Evolutionary conservation across 495 filamentous ascomycete species (phyloP).

Genomic region (Cairneyella variabilis): DNA sequence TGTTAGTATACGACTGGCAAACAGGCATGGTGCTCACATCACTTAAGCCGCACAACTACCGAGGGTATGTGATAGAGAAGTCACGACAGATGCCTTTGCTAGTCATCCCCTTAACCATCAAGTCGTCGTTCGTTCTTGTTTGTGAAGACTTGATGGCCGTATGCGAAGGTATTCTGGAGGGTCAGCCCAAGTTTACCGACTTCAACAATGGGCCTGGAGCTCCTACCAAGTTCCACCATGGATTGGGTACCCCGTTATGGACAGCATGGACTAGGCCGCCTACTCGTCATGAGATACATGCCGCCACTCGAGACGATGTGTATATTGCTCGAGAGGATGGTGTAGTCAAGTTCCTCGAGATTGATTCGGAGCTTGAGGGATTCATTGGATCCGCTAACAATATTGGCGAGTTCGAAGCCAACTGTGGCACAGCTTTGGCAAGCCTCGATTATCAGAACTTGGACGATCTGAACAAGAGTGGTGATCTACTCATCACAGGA

Average conservation of each 20-base stretch:
- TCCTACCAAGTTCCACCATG: constrained; percentile 36
- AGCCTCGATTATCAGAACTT: constrained; percentile 40
- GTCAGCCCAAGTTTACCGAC: constrained; percentile 38
- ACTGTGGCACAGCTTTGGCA: constrained; percentile 65
- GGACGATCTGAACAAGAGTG: constrained; percentile 31
- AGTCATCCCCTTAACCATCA: constrained; percentile 63
- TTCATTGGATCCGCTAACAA: constrained; percentile 45
- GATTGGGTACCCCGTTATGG: constrained; percentile 41
- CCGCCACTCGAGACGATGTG: constrained; percentile 61
- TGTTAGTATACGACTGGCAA: constrained; percentile 77
- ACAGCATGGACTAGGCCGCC: constrained; percentile 70
- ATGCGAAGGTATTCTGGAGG: constrained; percentile 53
- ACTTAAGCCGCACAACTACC: constrained; percentile 36
- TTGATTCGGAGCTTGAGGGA: constrained; percentile 42
- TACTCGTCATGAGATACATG: constrained; percentile 51
- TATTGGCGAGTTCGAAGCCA: constrained; percentile 57
- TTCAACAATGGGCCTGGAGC: constrained; percentile 30
- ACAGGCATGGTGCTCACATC: constrained; percentile 32
- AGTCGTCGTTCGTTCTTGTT: constrained; percentile 61
- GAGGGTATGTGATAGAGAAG: constrained; percentile 47
- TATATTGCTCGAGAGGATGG: constrained; percentile 82
- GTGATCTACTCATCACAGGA: constrained; percentile 74
- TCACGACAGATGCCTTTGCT: constrained; percentile 62
- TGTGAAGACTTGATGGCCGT: constrained; percentile 54
- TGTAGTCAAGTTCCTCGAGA: constrained; percentile 62